Evolutionary conservation across 345 rosid species (phyloP), one percentile per base, ranked within the genome.

Genomic region (Bruguiera sexangula): DNA sequence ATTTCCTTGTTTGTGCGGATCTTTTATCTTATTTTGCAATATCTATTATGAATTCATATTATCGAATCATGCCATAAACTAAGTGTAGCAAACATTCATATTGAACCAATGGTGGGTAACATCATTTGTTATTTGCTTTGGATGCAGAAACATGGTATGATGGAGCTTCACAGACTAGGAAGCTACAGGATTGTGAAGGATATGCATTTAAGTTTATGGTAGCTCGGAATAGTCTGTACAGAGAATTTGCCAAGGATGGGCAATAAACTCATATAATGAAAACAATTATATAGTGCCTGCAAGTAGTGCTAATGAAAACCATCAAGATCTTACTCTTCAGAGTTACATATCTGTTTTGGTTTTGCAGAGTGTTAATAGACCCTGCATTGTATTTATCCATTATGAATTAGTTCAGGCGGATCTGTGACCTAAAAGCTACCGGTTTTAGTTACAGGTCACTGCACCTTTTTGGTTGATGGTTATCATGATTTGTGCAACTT

Each of bases 241-340:
- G n/a, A 63, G 51, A 69, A 46, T 70, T 65, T 69, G 63, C 59
- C 8, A 4, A 26, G 71, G 74, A 71, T 18, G 43, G 65, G 61
- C 69, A 63, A 69, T 55, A 63, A 67, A 69, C 65, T 75, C 60
- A 27, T 66, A 52, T 67, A 73, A 73, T 56, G 6, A 69, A 54
- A 54, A 65, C 59, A 57, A 36, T 39, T 46, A 51, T 63, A 56
- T 60, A 67, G 31, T 62, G n/a, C 54, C 65, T 68, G 78, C 62
- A 54, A 58, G 32, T 71, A 69, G 32, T 62, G 64, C 60, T 71
- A 43, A 43, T 43, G 50, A 43, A 43, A 18, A 39, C 63, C 39
- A 27, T 63, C 60, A 21, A 59, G 34, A 63, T 67, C 76, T 61
- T 66, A 19, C 10, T 21, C 22, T 36, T 18, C 59, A 34, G 59